These are phyloP conservation scores for Keqinozyma sinolaborantium DNA, from an alignment of 1,139 yeast species.

Conservation along the genomic window DNA sequence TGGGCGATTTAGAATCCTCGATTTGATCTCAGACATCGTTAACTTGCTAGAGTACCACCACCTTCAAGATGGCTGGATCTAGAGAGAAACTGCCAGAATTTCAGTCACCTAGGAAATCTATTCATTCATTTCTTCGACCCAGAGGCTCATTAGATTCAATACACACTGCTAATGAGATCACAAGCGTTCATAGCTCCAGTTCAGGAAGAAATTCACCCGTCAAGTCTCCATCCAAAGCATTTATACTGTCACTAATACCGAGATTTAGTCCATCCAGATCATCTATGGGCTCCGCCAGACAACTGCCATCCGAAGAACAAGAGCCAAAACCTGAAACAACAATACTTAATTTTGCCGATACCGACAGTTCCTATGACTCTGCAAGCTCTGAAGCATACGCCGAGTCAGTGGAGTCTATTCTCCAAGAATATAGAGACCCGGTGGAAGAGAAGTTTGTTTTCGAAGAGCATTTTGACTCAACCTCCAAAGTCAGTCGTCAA, in stretches of 20 bases:
- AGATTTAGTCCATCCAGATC: constrained; percentile 6
- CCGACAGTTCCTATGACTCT: constrained; percentile 15
- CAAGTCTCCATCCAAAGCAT: constrained; percentile 2
- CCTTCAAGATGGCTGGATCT: no score
- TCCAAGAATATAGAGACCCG: constrained; percentile 24
- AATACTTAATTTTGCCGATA: constrained; percentile 41
- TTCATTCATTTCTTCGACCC: constrained; percentile 22
- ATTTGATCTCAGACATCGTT: no score
- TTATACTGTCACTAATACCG: constrained; percentile 3
- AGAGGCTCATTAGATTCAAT: constrained; percentile 23
- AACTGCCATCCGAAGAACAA: no score
- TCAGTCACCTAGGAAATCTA: constrained; percentile 26
- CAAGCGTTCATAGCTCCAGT: constrained; percentile 1
- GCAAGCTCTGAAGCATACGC: constrained; percentile 16
- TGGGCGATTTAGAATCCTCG: no score
- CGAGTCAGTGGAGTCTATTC: constrained; percentile 31
- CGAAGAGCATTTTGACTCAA: constrained; percentile 30
- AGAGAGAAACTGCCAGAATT: no score
- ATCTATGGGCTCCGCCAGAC: constrained; percentile 6
- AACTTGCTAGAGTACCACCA: no score
- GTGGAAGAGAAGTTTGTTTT: constrained; percentile 17
- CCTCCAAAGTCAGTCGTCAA: constrained; percentile 1
- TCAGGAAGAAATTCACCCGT: neutral
- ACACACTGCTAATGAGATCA: constrained; percentile 23
- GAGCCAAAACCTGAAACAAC: constrained; percentile 16